Base-by-base conservation (phyloP, 805 yeast species). In the Wickerhamiella galacta region DNA sequence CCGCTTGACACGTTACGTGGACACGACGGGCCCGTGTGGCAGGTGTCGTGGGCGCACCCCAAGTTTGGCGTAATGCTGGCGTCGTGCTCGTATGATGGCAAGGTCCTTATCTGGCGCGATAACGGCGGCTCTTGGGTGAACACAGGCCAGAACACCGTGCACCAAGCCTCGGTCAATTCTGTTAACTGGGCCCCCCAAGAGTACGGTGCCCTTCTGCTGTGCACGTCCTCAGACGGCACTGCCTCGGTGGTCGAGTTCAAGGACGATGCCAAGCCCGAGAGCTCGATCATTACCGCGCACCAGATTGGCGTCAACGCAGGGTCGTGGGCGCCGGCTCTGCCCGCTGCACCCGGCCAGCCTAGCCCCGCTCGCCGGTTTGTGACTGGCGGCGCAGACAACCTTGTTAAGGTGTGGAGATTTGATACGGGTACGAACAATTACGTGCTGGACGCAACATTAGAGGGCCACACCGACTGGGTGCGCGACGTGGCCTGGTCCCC, bases 11-110 rank as follows among this genome's bases (percentile, higher is more conserved):
- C 96, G 1, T 62, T 90, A 41, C 64, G 70, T 31, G 95, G 60
- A 22, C 98, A 90, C 56, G 95, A 83, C 41, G 98, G 96, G 21
- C 96, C 98, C 9, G 95, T 90, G 30, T 90, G 98, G 98, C 94
- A 87, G 59, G 93, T 83, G 15, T 72, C 81, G 34, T 90, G 98
- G 98, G 96, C 96, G 3, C 98, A 90, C 53, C 98, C 98, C 20
- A 87, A 87, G 55, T 90, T 87, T 51, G 98, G 98, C 25, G 76
- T 82, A 10, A 81, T 87, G 41, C 64, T 90, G 42, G 98, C 98
- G 1, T 77, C 93, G 17, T 81, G 93, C 46, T 82, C 95, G 1
- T 90, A 82, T 51, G 95, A 90, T 52, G 98, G 98, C 34, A 78
- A 78, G 49, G 95, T 81, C 12, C 60, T 85, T 39, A 73, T 90